Evolutionary conservation across 208 protist genomes (phyloP).

Genomic region (Balamuthia mandrillaris): DNA sequence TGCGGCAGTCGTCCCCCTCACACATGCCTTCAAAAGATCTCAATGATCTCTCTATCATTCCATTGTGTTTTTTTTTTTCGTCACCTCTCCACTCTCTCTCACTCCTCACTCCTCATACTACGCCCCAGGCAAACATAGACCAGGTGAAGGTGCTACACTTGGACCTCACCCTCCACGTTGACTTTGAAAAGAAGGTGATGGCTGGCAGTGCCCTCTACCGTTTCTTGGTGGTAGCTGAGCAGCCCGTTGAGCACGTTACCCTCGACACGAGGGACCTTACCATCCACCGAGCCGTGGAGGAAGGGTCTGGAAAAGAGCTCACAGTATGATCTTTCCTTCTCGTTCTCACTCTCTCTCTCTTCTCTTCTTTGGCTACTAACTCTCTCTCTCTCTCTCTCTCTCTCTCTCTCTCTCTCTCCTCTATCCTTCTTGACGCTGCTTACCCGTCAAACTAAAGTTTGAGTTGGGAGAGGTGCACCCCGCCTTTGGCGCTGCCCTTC

Average conservation of each 20-base stretch:
- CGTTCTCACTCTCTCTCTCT: too few species aligned
- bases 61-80: too few species aligned
- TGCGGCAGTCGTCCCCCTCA: too few species aligned
- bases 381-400: background rate
- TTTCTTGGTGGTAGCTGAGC: background rate
- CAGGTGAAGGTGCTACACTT: background rate
- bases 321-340: too few species aligned
- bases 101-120: too few species aligned
- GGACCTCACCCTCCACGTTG: background rate
- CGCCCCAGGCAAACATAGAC: conserved; percentile 34
- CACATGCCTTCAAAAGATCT: too few species aligned
- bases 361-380: too few species aligned
- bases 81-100: too few species aligned
- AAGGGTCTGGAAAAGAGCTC: background rate
- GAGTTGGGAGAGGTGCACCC: background rate
- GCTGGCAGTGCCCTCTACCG: too few species aligned
- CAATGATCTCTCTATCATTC: too few species aligned
- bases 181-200: conserved; percentile 17
- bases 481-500: conserved; percentile 25
- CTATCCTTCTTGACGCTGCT: background rate
- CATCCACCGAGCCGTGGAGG: background rate
- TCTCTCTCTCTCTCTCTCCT: background rate
- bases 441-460: background rate
- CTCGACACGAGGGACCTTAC: conserved; percentile 9
- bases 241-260: background rate